phyloP scores from a whole-genome alignment of 441 rosid genomes.

The Eutrema salsugineum region DNA sequence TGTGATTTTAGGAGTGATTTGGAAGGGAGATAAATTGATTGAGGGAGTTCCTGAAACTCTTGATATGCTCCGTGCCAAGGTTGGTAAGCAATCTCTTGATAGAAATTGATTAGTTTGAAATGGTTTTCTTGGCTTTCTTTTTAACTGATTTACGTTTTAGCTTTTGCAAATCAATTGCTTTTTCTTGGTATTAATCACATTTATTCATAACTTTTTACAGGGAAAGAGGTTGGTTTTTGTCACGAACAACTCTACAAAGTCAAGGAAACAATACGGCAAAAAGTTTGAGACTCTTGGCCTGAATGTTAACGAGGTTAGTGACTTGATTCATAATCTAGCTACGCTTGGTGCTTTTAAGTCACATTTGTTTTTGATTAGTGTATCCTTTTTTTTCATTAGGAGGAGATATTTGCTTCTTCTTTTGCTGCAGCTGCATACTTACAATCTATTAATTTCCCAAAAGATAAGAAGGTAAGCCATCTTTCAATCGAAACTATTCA shows the following conservation, averaged over 20 bases:
- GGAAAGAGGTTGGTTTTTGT: constrained; percentile 77
- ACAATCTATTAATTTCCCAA: constrained; percentile 69
- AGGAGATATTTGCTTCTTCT: constrained; percentile 79
- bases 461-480: constrained; percentile 60
- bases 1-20: constrained; percentile 55
- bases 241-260: constrained; percentile 81
- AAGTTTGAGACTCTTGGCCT: constrained; percentile 79
- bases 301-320: constrained; percentile 55
- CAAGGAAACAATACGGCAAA: constrained; percentile 79
- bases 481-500: neutral
- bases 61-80: constrained; percentile 79
- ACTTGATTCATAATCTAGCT: neutral
- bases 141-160: neutral
- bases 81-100: constrained; percentile 28
- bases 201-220: constrained; percentile 19
- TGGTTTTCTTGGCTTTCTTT: too few species aligned
- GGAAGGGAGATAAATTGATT: constrained; percentile 77
- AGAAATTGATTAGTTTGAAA: neutral
- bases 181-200: neutral
- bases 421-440: constrained; percentile 82
- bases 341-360: neutral
- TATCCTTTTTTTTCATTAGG: constrained; percentile 34
- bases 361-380: neutral
- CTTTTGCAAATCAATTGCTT: neutral
- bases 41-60: constrained; percentile 80